phyloP scores from a whole-genome alignment of 768 basidiomycete species.

The Hypholoma sublateritium region DNA sequence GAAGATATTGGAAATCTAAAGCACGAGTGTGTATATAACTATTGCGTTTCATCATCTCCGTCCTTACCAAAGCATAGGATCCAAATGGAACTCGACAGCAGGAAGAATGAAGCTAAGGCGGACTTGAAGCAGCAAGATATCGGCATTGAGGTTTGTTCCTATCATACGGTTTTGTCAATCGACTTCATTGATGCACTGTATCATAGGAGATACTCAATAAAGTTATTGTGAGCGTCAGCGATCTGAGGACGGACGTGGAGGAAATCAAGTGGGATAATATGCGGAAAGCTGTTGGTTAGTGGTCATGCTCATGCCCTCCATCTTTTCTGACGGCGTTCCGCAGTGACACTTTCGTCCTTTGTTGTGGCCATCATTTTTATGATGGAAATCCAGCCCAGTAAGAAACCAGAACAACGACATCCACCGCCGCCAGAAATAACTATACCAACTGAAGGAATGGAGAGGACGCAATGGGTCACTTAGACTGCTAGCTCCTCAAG shows the following conservation, averaged over 20 bases:
- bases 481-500: slow-evolving; percentile 15
- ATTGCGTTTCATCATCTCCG: background rate
- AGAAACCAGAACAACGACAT: slow-evolving; percentile 28
- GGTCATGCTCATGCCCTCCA: background rate
- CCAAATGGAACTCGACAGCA: slow-evolving; percentile 93
- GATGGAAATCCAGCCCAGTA: slow-evolving; percentile 62
- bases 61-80: slow-evolving; percentile 51
- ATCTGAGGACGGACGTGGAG: slow-evolving; percentile 78
- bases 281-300: slow-evolving; percentile 77
- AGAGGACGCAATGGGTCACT: slow-evolving; percentile 33
- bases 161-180: slow-evolving; percentile 1
- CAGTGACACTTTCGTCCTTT: slow-evolving; percentile 66
- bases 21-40: slow-evolving; percentile 72
- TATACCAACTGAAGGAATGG: slow-evolving; percentile 31
- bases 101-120: slow-evolving; percentile 86
- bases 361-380: slow-evolving; percentile 65
- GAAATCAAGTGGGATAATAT: slow-evolving; percentile 90
- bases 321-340: slow-evolving; percentile 4
- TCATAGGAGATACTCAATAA: slow-evolving; percentile 73
- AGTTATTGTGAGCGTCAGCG: slow-evolving; percentile 70
- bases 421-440: slow-evolving; percentile 26
- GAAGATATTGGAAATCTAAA: slow-evolving; percentile 86
- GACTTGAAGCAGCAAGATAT: slow-evolving; percentile 87
- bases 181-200: background rate
- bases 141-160: slow-evolving; percentile 64